Percentiles rank a stretch among this genome's conserved stretches.
phyloP scores from a whole-genome alignment of 257 asterid species.

The Primulina huaijiensis region DNA sequence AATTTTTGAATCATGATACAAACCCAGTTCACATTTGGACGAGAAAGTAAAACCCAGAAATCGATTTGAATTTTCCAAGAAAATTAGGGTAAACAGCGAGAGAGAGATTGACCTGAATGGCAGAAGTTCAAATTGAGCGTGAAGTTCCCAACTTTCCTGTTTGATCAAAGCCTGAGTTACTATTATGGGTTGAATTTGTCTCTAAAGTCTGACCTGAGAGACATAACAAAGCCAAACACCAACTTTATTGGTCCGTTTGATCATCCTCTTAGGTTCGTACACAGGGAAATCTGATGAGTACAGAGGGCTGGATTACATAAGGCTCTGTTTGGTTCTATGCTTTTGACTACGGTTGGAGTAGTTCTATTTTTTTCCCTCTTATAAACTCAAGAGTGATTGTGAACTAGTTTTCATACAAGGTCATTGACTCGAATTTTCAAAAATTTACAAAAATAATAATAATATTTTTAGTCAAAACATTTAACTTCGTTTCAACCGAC shows the following conservation, averaged over 20 bases:
- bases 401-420: neutral
- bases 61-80: conserved; percentile 11
- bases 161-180: neutral
- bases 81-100: neutral
- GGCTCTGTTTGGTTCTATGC: neutral
- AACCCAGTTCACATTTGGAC: conserved; percentile 34
- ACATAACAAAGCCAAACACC: neutral
- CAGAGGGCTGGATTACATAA: neutral
- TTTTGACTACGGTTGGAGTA: too few relatives aligned
- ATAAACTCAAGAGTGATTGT: neutral
- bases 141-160: neutral
- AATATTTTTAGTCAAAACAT: too few relatives aligned
- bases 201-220: neutral
- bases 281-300: neutral
- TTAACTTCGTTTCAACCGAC: too few relatives aligned
- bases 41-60: conserved; percentile 8
- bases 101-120: conserved; percentile 28
- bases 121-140: conserved; percentile 14
- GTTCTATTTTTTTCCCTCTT: neutral
- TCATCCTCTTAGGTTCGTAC: neutral
- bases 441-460: too few relatives aligned
- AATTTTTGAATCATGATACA: conserved; percentile 23
- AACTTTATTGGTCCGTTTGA: neutral
- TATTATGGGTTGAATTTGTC: neutral
- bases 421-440: neutral